Conservation (phyloP, 208 protist genomes). For the Wallacemonas rigidus region DNA sequence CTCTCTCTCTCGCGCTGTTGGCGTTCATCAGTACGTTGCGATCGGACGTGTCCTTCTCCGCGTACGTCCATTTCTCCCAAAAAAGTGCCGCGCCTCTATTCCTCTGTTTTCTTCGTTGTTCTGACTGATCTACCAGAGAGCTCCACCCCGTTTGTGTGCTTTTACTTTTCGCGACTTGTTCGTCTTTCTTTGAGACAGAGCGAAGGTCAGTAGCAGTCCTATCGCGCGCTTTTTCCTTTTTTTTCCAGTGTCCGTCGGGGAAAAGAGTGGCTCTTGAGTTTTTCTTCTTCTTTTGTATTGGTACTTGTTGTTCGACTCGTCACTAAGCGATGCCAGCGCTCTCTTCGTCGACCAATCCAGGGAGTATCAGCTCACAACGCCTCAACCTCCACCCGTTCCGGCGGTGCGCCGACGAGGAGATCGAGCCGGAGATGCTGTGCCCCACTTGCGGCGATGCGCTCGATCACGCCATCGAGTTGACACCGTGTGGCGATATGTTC, state of each 20-base stretch:
- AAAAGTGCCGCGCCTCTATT: neutral
- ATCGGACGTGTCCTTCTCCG: too few relatives aligned
- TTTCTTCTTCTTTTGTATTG: neutral
- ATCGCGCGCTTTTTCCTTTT: neutral
- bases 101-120: too few relatives aligned
- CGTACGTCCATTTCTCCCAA: too few relatives aligned
- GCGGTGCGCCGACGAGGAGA: constrained; percentile 19
- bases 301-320: neutral
- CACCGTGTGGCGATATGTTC: constrained; percentile 38
- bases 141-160: too few relatives aligned
- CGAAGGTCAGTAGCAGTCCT: neutral
- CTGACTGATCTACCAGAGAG: too few relatives aligned
- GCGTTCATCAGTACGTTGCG: neutral
- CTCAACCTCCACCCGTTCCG: constrained; percentile 8
- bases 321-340: neutral
- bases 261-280: neutral
- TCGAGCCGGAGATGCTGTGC: constrained; percentile 43
- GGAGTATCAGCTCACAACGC: neutral
- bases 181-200: too few relatives aligned
- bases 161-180: too few relatives aligned
- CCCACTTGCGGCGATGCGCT: constrained; percentile 30
- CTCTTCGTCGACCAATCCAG: neutral
- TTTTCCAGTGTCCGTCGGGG: neutral
- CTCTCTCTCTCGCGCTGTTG: neutral
- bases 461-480: constrained; percentile 31